Conservation (phyloP, 2,329 filamentous ascomycete genomes). For the Colletotrichum sp. region DNA sequence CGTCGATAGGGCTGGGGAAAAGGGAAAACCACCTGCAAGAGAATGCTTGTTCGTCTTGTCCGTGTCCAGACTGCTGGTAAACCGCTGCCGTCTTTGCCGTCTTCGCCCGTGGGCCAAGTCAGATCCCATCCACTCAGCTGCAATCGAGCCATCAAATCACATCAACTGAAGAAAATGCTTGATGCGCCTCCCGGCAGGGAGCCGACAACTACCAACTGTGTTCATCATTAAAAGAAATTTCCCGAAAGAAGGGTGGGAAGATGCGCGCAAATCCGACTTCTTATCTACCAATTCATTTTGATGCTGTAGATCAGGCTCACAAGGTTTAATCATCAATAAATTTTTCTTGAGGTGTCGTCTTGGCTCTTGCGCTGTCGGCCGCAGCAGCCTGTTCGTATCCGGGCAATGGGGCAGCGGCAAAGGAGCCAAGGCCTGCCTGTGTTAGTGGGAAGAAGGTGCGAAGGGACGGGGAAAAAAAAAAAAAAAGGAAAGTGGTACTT, state of each 20-base stretch:
- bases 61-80: background rate
- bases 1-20: background rate
- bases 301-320: background rate
- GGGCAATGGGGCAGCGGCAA: background rate
- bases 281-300: background rate
- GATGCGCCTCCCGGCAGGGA: background rate
- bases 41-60: conserved; percentile 7
- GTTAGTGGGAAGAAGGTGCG: background rate
- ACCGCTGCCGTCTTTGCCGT: background rate
- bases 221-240: background rate
- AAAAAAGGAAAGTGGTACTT: background rate
- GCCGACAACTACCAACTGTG: background rate
- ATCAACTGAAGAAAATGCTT: conserved; percentile 8
- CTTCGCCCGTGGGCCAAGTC: background rate
- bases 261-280: background rate
- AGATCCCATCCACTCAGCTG: background rate
- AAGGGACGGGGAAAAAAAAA: background rate
- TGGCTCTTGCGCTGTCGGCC: background rate
- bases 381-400: background rate
- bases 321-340: background rate
- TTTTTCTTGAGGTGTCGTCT: background rate
- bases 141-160: background rate
- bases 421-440: background rate
- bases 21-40: background rate
- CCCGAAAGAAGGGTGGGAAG: background rate